Evolutionary conservation across 2,329 filamentous ascomycete species (phyloP), one percentile per base, ranked within the genome.

Genomic region (Bertia moriformis): DNA sequence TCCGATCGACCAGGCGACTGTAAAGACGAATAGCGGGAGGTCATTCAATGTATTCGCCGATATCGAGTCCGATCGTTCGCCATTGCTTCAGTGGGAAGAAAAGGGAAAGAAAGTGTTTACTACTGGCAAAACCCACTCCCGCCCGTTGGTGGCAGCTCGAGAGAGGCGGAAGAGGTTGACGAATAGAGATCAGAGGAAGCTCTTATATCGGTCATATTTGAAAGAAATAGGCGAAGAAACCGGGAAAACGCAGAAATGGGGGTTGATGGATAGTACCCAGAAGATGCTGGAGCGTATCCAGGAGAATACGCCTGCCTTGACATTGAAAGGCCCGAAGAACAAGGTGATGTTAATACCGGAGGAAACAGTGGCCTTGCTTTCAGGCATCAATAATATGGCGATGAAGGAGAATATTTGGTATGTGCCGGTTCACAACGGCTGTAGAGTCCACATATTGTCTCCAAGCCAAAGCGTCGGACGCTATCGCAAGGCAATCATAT

Each of bases 361-460:
- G 39, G 51, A 55, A 38, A 57, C 53, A 1, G 45, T 61, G 18
- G 54, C 51, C 1, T 38, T 51, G 7, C 41, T 62, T 32, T 44
- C 49, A 13, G 59, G 59, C 3, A 42, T 50, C 12, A 50, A 48
- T 4, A 45, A 50, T 3, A 35, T 10, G 32, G 32, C 32, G 10
- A 46, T 48, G 41, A 42, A 44, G 24, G 59, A 62, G 42, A 62
- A 62, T 41, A 49, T 60, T 4, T 61, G 52, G 51, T 51, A 51
- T 40, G 45, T 56, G 4, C 42, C 45, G 7, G 40, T 59, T 14
- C 51, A 47, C 13, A 55, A 58, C 40, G 59, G 58, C 18, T 61
- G 58, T 37, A 50, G 50, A 24, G 51, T 61, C n/a, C 58, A 57
- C 38, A 50, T 61, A 10, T 40, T 58, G 19, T 45, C 48, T 36